Evolutionary conservation across 139 green algal species (phyloP).

Genomic region (Gonium pectorale): DNA sequence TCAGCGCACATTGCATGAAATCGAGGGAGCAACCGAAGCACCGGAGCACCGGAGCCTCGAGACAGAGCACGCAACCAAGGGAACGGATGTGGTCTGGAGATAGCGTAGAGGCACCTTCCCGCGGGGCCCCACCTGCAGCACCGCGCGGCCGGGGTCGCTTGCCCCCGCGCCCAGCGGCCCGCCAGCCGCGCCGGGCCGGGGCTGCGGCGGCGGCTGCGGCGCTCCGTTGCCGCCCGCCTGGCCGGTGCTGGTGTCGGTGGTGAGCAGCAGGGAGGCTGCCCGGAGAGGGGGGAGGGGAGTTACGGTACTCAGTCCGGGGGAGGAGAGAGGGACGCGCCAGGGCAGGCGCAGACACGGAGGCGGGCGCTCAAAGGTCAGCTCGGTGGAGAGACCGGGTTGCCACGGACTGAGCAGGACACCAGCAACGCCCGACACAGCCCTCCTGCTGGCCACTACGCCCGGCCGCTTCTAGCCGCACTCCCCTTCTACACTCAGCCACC

Average conservation of each 20-base stretch:
- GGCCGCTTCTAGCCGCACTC: too few relatives aligned
- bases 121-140: neutral
- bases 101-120: too few relatives aligned
- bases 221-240: neutral
- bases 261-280: constrained; percentile 30
- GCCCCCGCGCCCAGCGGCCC: constrained; percentile 2
- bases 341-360: too few relatives aligned
- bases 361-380: neutral
- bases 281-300: too few relatives aligned
- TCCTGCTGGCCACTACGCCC: too few relatives aligned
- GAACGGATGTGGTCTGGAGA: too few relatives aligned
- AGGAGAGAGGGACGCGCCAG: too few relatives aligned
- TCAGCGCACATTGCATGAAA: too few relatives aligned
- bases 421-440: neutral
- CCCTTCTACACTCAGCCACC: neutral
- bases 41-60: too few relatives aligned
- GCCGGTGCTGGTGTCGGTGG: constrained; percentile 2
- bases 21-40: too few relatives aligned
- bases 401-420: neutral
- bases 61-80: too few relatives aligned
- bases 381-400: neutral
- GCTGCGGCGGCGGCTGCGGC: neutral
- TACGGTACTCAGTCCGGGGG: too few relatives aligned
- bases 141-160: neutral
- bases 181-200: neutral